Conservation (phyloP, 441 rosid genomes). For the Kokia cookei region DNA sequence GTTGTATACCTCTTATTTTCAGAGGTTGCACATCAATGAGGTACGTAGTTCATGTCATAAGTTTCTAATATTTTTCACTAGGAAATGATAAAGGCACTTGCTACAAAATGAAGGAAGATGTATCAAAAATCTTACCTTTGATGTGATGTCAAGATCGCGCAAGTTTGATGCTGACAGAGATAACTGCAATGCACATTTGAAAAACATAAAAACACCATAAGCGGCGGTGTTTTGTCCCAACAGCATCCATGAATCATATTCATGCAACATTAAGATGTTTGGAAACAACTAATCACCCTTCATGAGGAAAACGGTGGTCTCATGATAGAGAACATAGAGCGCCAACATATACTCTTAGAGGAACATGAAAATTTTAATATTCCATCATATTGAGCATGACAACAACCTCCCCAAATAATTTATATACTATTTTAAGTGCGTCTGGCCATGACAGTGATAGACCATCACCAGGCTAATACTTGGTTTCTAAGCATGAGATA, state of each 20-base stretch:
- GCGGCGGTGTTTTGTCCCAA: background rate
- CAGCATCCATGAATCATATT: background rate
- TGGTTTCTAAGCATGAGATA: background rate
- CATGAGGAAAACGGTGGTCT: background rate
- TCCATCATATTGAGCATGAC: background rate
- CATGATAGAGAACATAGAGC: background rate
- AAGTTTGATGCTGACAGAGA: conserved; percentile 68
- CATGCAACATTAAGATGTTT: background rate
- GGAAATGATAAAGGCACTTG: background rate
- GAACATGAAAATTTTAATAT: background rate
- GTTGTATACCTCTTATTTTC: background rate
- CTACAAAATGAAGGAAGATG: background rate
- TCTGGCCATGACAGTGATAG: background rate
- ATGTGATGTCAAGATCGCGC: conserved; percentile 57
- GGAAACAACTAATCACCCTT: background rate
- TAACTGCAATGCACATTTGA: conserved; percentile 39
- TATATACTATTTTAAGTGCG: background rate
- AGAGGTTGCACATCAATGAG: background rate
- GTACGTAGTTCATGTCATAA: background rate
- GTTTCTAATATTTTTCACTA: background rate
- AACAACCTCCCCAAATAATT: background rate
- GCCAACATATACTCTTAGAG: background rate
- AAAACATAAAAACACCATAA: background rate
- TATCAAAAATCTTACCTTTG: conserved; percentile 44
- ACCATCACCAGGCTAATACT: background rate